A percentile compares a stretch with the other conserved stretches of the same genome.
phyloP scores from a whole-genome alignment of 2,329 filamentous ascomycete species.

The Colletotrichum siamense region DNA sequence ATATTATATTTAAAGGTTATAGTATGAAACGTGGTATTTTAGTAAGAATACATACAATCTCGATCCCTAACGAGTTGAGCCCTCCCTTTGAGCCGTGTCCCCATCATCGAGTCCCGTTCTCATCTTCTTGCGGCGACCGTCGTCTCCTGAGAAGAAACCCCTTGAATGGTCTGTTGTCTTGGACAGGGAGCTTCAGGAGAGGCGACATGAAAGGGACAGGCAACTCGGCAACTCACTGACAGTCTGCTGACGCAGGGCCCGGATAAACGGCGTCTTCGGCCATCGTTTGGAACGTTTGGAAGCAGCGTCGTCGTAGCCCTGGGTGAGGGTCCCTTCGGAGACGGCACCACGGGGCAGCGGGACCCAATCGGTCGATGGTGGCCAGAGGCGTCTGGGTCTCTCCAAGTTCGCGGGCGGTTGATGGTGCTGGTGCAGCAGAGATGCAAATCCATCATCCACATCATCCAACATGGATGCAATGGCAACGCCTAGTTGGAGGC shows the following conservation, averaged over 20 bases:
- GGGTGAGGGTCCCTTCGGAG: not conserved
- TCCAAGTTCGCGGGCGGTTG: not conserved
- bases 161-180: not conserved
- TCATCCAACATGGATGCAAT: not conserved
- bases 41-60: too few species aligned
- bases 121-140: not conserved
- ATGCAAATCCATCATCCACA: not conserved
- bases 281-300: not conserved
- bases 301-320: not conserved
- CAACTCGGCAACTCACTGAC: not conserved
- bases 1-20: too few species aligned
- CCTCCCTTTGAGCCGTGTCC: not conserved
- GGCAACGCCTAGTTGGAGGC: not conserved
- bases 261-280: not conserved
- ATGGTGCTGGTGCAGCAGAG: not conserved
- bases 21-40: too few species aligned
- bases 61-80: not conserved
- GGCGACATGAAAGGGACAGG: not conserved
- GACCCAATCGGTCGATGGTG: constrained; percentile 8
- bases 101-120: not conserved
- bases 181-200: not conserved
- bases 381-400: not conserved
- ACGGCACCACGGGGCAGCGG: not conserved
- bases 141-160: not conserved
- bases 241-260: not conserved